These are phyloP conservation scores for Ophiostoma ips DNA, from an alignment of 2,329 filamentous ascomycete species.

Conservation along the genomic window DNA sequence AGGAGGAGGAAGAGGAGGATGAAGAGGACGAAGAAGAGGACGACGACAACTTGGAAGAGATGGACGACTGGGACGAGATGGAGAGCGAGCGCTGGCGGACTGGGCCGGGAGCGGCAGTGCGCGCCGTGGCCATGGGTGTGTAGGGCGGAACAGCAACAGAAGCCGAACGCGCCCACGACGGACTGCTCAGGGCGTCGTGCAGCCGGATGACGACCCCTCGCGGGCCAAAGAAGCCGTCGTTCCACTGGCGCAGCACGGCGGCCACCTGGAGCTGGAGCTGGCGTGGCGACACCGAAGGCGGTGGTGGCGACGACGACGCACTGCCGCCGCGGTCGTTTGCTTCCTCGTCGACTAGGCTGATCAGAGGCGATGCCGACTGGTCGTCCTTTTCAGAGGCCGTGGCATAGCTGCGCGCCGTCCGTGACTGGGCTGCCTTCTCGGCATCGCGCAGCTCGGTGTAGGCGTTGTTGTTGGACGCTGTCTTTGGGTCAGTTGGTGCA, in stretches of 20 bases:
- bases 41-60: constrained; percentile 20
- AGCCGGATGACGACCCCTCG: constrained; percentile 32
- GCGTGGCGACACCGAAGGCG: too few species aligned
- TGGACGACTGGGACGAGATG: constrained; percentile 3
- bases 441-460: not conserved
- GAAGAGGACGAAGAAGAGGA: constrained; percentile 17
- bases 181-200: constrained; percentile 13
- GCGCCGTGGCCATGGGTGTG: not conserved
- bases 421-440: constrained; percentile 31
- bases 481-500: constrained; percentile 6
- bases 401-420: constrained; percentile 26
- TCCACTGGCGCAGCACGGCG: constrained; percentile 38
- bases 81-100: constrained; percentile 1
- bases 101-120: not conserved
- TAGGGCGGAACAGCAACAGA: not conserved
- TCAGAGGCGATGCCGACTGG: constrained; percentile 10
- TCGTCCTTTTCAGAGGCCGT: constrained; percentile 20
- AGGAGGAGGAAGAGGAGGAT: constrained; percentile 21
- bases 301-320: constrained; percentile 15
- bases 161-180: not conserved
- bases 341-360: constrained; percentile 2
- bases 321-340: not conserved
- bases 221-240: constrained; percentile 39
- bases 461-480: not conserved
- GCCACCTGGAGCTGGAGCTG: constrained; percentile 18